These are phyloP conservation scores for Coprinopsis marcescibilis DNA, from an alignment of 768 basidiomycete species.

Conservation along the genomic window DNA sequence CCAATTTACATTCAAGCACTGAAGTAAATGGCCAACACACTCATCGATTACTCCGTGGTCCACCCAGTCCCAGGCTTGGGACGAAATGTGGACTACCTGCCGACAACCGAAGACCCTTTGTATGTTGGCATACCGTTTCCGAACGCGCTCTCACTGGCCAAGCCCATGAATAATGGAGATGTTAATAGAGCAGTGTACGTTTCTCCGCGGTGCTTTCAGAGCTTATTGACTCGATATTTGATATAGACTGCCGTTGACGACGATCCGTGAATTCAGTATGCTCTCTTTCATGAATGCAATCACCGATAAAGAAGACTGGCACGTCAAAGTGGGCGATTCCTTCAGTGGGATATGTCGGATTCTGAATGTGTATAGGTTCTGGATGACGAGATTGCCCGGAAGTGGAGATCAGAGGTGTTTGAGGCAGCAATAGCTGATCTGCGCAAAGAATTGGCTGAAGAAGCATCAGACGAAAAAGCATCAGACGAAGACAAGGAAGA, in stretches of 20 bases:
- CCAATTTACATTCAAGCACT: too few relatives aligned
- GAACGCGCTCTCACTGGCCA: background rate
- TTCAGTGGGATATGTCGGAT: background rate
- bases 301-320: slow-evolving; percentile 23
- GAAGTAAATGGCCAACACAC: too few relatives aligned
- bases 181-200: background rate
- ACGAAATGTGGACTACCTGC: background rate
- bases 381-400: slow-evolving; percentile 12
- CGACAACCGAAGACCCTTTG: slow-evolving; percentile 2
- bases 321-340: slow-evolving; percentile 15
- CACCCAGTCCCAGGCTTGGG: background rate
- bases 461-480: background rate
- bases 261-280: slow-evolving; percentile 21
- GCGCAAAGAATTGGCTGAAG: background rate
- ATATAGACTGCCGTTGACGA: slow-evolving; percentile 5
- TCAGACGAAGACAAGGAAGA: background rate
- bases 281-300: slow-evolving; percentile 20
- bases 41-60: background rate
- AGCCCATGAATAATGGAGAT: background rate
- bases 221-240: background rate
- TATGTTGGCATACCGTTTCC: slow-evolving; percentile 3
- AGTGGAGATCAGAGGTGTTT: slow-evolving; percentile 16
- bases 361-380: slow-evolving; percentile 9
- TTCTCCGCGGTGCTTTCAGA: background rate
- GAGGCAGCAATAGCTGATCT: background rate